Evolutionary conservation across 2,329 filamentous ascomycete species (phyloP), one percentile per base, ranked within the genome.

Genomic region (Talaromyces marneffei): DNA sequence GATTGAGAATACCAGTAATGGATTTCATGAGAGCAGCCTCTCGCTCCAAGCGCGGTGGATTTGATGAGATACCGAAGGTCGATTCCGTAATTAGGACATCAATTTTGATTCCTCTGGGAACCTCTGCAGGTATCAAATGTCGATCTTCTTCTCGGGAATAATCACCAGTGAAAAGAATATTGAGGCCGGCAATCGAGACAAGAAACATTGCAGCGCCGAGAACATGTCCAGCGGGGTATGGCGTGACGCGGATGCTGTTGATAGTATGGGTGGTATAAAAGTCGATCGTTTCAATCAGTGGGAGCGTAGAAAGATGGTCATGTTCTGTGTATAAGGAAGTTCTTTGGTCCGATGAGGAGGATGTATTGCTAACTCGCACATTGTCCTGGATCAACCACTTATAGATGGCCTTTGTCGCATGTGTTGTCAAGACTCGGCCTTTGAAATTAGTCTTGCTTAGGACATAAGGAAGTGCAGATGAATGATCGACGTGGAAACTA

Each of bases 371-470:
- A 31, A 99, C 92, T 62, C 94, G 88, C 48, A 99, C 91, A 67
- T 92, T 96, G 77, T 99, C 94, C 75, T 96, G 92, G 65, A 97
- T 97, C 57, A 97, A 86, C 93, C 94, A 97, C 78, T 97, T 97
- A 84, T 99, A 99, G 74, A 99, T 99, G 69, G 94, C 94, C 76
- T 99, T 97, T 52, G 94, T 99, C 1, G 94, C 92, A 80, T 99
- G 94, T 57, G 94, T 99, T 93, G 97, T 99, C 80, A 97, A 97
- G 64, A 97, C 93, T 23, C 92, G 87, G 54, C 94, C 94, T 66
- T 90, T 89, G 80, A 99, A 99, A 75, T 97, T 97, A 39, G 94
- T 97, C 80, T 99, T 99, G 66, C 93, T 90, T 66, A 99, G 84
- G 63, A 99, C 94, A 74, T 97, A 99, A 48, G 94, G 94, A 52